phyloP scores from a whole-genome alignment of 257 asterid species.

The Solanum rostratum region DNA sequence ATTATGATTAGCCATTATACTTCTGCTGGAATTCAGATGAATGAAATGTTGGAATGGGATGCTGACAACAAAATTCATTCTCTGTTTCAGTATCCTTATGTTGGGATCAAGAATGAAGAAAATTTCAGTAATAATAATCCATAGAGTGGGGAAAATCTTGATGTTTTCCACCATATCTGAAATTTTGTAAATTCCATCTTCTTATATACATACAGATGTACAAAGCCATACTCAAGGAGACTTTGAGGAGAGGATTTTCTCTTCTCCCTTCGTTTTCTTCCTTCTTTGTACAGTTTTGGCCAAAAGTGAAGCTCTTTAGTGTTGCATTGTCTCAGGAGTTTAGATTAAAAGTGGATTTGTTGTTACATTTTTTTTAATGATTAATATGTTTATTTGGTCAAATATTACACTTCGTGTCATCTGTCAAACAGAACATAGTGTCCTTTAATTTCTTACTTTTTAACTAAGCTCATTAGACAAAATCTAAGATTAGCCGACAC shows the following conservation, averaged over 20 bases:
- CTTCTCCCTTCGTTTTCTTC: background rate
- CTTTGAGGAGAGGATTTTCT: constrained; percentile 15
- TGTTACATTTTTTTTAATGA: background rate
- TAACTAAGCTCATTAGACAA: background rate
- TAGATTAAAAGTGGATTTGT: background rate
- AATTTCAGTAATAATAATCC: constrained; percentile 31
- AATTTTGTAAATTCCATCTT: constrained; percentile 12
- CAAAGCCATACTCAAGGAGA: constrained; percentile 1
- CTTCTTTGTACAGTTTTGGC: constrained; percentile 5
- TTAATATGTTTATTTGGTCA: background rate
- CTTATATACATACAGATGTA: background rate
- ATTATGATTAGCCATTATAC: constrained; percentile 1
- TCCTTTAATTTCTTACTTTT: background rate
- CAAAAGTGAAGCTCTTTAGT: background rate
- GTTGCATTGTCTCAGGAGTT: constrained; percentile 11
- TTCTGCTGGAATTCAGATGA: constrained; percentile 1
- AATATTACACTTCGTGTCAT: no score
- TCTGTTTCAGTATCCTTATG: constrained; percentile 22
- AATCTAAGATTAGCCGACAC: background rate
- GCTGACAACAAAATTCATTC: constrained; percentile 31
- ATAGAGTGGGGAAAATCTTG: constrained; percentile 20
- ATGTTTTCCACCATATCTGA: constrained; percentile 21
- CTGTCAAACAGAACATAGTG: background rate
- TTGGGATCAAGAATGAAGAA: constrained; percentile 24
- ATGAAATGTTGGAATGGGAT: constrained; percentile 31